These are phyloP conservation scores for Yarrowia galli DNA, from an alignment of 1,139 yeast species.

Conservation along the genomic window DNA sequence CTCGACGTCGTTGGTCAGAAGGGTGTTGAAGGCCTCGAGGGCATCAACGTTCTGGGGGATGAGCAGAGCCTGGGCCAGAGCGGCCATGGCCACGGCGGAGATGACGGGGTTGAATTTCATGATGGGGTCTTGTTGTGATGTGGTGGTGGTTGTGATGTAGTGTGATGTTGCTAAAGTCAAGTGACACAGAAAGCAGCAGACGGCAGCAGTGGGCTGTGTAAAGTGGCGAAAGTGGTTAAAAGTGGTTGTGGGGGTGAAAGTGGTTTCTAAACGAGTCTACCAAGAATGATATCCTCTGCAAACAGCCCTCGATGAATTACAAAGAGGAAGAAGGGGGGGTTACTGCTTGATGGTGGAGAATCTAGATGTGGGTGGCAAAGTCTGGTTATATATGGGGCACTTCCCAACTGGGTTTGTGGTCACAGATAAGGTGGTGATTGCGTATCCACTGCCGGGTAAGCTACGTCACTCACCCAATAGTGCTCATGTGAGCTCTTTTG, in stretches of 20 bases:
- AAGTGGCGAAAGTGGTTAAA: slow-evolving; percentile 13
- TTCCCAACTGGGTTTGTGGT: slow-evolving; percentile 19
- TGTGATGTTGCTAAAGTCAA: slow-evolving; percentile 21
- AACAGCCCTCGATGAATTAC: slow-evolving; percentile 28
- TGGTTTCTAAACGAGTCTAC: slow-evolving; percentile 27
- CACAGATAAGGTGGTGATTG: slow-evolving; percentile 37
- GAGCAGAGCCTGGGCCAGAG: slow-evolving; percentile 66
- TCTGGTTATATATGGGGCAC: slow-evolving; percentile 20
- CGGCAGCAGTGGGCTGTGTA: slow-evolving; percentile 27
- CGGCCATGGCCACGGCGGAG: slow-evolving; percentile 59
- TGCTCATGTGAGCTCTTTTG: slow-evolving; percentile 37
- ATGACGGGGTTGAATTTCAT: slow-evolving; percentile 51
- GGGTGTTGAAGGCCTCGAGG: slow-evolving; percentile 47
- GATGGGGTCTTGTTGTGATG: slow-evolving; percentile 30
- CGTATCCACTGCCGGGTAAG: slow-evolving; percentile 34
- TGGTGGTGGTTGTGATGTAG: not conserved
- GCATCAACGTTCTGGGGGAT: slow-evolving; percentile 57
- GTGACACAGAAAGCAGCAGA: slow-evolving; percentile 1
- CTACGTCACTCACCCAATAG: slow-evolving; percentile 30
- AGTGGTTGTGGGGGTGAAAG: not conserved
- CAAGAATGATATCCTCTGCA: slow-evolving; percentile 34
- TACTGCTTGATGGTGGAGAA: slow-evolving; percentile 35
- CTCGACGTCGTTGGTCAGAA: slow-evolving; percentile 49
- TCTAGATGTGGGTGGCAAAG: slow-evolving; percentile 22
- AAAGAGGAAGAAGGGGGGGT: slow-evolving; percentile 8